Conservation (phyloP, 192 early-diverging fungal species). For the Chytriomyces sp. region DNA sequence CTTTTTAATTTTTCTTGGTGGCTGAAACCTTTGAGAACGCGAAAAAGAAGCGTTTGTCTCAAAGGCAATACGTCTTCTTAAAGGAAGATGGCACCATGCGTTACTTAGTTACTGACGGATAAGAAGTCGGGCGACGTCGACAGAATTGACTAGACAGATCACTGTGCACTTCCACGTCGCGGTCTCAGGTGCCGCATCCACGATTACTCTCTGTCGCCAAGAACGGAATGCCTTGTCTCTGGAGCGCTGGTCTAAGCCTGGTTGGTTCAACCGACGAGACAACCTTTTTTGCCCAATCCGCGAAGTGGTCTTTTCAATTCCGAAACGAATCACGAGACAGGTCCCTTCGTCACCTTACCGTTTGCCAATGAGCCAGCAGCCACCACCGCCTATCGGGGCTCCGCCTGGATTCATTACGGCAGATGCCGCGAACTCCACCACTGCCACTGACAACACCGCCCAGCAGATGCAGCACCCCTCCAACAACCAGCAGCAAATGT, state of each 20-base stretch:
- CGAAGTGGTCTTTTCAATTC: no score
- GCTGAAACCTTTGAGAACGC: not conserved
- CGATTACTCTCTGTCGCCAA: conserved; percentile 3
- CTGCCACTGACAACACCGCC: not conserved
- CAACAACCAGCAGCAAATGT: not conserved
- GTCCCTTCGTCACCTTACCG: no score
- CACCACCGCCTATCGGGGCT: not conserved
- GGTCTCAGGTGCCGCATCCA: conserved; percentile 24
- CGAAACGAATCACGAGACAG: no score
- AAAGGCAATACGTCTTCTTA: conserved; percentile 60
- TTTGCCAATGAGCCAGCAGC: not conserved
- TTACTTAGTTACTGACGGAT: not conserved
- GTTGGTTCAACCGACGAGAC: no score
- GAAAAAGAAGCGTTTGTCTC: conserved; percentile 79
- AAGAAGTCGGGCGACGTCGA: not conserved
- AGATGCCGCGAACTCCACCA: not conserved
- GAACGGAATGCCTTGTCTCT: not conserved
- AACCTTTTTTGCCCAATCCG: no score
- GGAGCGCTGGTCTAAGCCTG: no score
- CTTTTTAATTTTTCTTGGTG: no score
- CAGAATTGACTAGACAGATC: not conserved
- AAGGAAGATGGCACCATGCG: conserved; percentile 21
- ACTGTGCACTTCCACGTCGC: conserved; percentile 9
- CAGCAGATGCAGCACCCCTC: not conserved
- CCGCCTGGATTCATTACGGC: not conserved